phyloP scores from a whole-genome alignment of 208 protist genomes.

The Leishmania tarentolae region DNA sequence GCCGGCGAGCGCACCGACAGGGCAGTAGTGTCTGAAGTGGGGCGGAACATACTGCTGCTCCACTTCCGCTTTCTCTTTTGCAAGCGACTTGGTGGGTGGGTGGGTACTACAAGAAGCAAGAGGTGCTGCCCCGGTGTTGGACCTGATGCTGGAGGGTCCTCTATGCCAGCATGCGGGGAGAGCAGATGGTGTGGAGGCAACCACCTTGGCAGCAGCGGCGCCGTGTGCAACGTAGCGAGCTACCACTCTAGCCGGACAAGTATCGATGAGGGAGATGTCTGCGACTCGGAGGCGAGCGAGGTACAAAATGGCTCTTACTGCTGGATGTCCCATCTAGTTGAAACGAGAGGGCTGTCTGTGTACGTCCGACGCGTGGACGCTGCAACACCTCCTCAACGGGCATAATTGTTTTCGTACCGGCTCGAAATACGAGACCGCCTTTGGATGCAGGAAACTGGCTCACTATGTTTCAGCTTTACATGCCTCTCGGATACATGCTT shows the following conservation, averaged over 20 bases:
- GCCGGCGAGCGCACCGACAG: conserved; percentile 13
- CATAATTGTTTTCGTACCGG: conserved; percentile 50
- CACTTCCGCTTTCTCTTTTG: conserved; percentile 53
- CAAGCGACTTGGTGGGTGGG: conserved; percentile 11
- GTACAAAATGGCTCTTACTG: not conserved
- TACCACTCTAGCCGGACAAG: not conserved
- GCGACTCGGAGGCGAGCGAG: not conserved
- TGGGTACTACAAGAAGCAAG: conserved; percentile 5
- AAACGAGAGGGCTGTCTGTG: conserved; percentile 8
- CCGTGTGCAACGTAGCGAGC: not conserved
- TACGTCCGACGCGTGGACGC: conserved; percentile 39
- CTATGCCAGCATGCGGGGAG: not conserved
- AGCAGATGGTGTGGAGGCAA: not conserved
- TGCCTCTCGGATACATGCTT: conserved; percentile 48
- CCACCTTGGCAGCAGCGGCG: not conserved
- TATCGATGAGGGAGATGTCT: not conserved
- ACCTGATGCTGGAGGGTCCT: not conserved
- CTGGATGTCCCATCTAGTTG: conserved; percentile 5
- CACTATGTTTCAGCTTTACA: conserved; percentile 35
- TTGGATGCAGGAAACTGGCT: conserved; percentile 54
- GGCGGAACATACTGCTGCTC: conserved; percentile 55
- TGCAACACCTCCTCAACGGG: conserved; percentile 60
- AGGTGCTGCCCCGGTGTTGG: conserved; percentile 21
- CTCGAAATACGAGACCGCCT: conserved; percentile 39
- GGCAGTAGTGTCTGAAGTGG: conserved; percentile 41